Evolutionary conservation across 2,329 filamentous ascomycete genomes (phyloP), one percentile per base, ranked within the genome.

Genomic region (Aspergillus sergii): DNA sequence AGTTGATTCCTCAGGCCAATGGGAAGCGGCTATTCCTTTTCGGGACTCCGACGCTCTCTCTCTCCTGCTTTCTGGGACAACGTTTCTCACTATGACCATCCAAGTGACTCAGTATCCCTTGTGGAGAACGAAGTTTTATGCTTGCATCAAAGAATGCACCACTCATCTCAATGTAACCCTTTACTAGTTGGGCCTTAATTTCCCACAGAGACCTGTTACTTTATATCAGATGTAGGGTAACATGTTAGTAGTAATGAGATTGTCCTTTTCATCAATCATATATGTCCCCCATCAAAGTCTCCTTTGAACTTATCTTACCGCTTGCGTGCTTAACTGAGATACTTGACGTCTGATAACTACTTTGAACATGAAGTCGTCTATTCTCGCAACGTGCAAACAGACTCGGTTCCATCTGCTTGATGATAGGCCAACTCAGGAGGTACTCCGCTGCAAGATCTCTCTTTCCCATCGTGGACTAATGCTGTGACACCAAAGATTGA

Each of bases 321-420:
- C 16, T 12, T 30, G 30, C 23, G 14, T 30, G 2, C 3, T 9
- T 7, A 16, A 14, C 8, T 54, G 51, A 54, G 36, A 9, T 36
- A 16, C n/a, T 6, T 10, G 19, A 30, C 10, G 6, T 23, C 14
- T 54, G 32, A 23, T 19, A 28, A 41, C 10, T 36, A 8, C 16
- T 32, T 11, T 16, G 34, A 36, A 36, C 3, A 69, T 68, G 67
- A 45, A 64, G 11, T 69, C 74, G 9, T 66, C 72, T 11, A 80
- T 90, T 62, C 78, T 89, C 56, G 88, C 87, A 68, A 88, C 86
- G 23, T 88, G 87, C 73, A 90, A 89, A 69, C 88, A 90, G 72
- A 90, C 88, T 2, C 84, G 88, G 12, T 90, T 91, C 66, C 86
- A 89, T 67, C 71, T 87, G 82, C 65, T 84, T 77, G 66, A 85